phyloP scores from a whole-genome alignment of 2,329 filamentous ascomycete genomes.

The Fusarium sp. region DNA sequence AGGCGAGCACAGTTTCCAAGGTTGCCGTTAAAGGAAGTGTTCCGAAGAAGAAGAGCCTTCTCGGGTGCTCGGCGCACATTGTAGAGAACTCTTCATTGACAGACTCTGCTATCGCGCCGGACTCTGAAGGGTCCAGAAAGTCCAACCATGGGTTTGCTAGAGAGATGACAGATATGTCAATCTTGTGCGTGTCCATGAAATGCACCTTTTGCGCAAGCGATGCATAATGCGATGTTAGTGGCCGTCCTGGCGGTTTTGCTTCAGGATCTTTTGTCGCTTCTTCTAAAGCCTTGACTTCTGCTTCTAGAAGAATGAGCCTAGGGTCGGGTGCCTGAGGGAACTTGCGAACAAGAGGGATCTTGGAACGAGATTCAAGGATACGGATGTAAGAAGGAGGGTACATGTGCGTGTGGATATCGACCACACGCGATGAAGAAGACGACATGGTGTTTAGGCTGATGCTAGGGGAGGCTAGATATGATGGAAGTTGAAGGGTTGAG shows the following conservation, averaged over 20 bases:
- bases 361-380: slow-evolving; percentile 71
- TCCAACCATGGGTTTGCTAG: slow-evolving; percentile 96
- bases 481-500: not conserved
- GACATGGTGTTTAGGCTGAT: slow-evolving; percentile 51
- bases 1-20: slow-evolving; percentile 71
- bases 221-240: slow-evolving; percentile 87
- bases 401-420: slow-evolving; percentile 80
- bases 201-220: slow-evolving; percentile 84
- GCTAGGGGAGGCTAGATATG: slow-evolving; percentile 3
- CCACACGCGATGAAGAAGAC: slow-evolving; percentile 60
- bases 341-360: slow-evolving; percentile 79
- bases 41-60: slow-evolving; percentile 86
- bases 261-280: slow-evolving; percentile 68
- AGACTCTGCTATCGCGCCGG: slow-evolving; percentile 72
- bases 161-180: slow-evolving; percentile 87
- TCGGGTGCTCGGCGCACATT: slow-evolving; percentile 77
- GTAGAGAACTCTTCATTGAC: slow-evolving; percentile 85
- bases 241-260: slow-evolving; percentile 78
- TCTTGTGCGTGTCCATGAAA: slow-evolving; percentile 90
- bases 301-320: slow-evolving; percentile 76
- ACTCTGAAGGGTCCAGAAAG: slow-evolving; percentile 76
- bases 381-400: slow-evolving; percentile 76
- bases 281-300: slow-evolving; percentile 64
- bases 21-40: slow-evolving; percentile 83
- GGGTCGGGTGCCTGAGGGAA: slow-evolving; percentile 72